These are phyloP conservation scores for Aspergillus awamori DNA, from an alignment of 2,329 filamentous ascomycete species.

Conservation along the genomic window DNA sequence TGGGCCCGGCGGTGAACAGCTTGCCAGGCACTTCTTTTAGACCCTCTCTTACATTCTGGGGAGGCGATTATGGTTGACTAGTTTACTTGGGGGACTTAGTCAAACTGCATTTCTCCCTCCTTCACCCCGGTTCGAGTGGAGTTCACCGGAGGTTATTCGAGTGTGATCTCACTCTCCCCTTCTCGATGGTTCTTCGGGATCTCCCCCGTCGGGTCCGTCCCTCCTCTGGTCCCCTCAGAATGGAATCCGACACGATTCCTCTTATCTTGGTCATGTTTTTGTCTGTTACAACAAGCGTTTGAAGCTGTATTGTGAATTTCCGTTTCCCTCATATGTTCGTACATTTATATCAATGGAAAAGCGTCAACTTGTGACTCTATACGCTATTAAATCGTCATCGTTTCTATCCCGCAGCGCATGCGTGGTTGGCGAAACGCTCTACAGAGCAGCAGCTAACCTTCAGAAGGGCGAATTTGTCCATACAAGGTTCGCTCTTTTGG, in stretches of 20 bases:
- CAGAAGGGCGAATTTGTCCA: not conserved
- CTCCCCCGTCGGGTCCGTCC: not conserved
- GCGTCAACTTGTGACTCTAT: not conserved
- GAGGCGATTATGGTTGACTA: no score
- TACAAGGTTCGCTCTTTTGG: not conserved
- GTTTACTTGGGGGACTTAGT: no score
- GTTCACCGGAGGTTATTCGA: not conserved
- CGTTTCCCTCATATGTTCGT: not conserved
- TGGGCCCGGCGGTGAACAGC: conserved; percentile 34
- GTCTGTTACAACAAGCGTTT: not conserved
- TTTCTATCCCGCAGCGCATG: not conserved
- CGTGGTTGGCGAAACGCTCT: not conserved
- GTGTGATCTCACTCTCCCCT: conserved; percentile 2
- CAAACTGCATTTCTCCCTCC: not conserved
- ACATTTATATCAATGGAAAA: not conserved
- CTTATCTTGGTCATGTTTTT: not conserved
- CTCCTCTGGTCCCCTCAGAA: not conserved
- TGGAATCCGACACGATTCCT: not conserved
- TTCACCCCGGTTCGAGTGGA: not conserved
- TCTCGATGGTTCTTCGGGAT: conserved; percentile 6
- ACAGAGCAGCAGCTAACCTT: not conserved
- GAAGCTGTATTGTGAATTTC: not conserved
- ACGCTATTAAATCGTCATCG: not conserved
- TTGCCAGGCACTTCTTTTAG: conserved; percentile 12
- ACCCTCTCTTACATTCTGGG: no score